These are phyloP conservation scores for Pseudotulostoma volvatum DNA, from an alignment of 495 filamentous ascomycete genomes.

Conservation along the genomic window DNA sequence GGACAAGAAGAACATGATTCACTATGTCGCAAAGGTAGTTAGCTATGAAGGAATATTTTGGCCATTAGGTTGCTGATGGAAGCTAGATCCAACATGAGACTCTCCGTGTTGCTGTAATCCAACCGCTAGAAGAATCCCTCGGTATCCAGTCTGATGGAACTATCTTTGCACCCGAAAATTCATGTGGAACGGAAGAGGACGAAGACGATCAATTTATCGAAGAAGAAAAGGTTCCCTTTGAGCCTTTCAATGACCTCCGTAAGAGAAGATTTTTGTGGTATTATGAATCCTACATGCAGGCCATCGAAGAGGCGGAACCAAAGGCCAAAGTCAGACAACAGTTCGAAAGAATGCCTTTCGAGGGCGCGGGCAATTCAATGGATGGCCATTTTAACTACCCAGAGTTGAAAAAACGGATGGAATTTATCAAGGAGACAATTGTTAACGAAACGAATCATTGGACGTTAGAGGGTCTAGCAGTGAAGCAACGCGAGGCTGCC, in stretches of 20 bases:
- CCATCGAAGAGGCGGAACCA: slow-evolving; percentile 45
- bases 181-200: slow-evolving; percentile 29
- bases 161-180: slow-evolving; percentile 12
- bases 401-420: slow-evolving; percentile 51
- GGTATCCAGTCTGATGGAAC: slow-evolving; percentile 40
- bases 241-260: slow-evolving; percentile 77
- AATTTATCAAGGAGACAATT: slow-evolving; percentile 46
- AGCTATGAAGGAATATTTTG: not conserved
- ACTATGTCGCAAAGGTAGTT: slow-evolving; percentile 76
- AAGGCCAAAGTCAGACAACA: slow-evolving; percentile 35
- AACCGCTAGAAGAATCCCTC: slow-evolving; percentile 67
- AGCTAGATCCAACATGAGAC: slow-evolving; percentile 79
- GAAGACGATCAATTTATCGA: slow-evolving; percentile 32
- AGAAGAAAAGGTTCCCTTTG: slow-evolving; percentile 36
- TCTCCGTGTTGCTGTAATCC: slow-evolving; percentile 69
- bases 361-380: slow-evolving; percentile 66
- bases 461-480: slow-evolving; percentile 46
- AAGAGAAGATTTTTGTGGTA: slow-evolving; percentile 96
- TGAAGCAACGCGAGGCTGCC: slow-evolving; percentile 49
- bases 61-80: not conserved
- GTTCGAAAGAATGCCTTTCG: slow-evolving; percentile 76
- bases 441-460: slow-evolving; percentile 56
- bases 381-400: slow-evolving; percentile 73
- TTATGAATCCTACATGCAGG: slow-evolving; percentile 64
- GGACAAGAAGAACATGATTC: slow-evolving; percentile 58